These are phyloP conservation scores for Chytridiales sp. DNA, from an alignment of 371 early-diverging fungal species.

Conservation along the genomic window DNA sequence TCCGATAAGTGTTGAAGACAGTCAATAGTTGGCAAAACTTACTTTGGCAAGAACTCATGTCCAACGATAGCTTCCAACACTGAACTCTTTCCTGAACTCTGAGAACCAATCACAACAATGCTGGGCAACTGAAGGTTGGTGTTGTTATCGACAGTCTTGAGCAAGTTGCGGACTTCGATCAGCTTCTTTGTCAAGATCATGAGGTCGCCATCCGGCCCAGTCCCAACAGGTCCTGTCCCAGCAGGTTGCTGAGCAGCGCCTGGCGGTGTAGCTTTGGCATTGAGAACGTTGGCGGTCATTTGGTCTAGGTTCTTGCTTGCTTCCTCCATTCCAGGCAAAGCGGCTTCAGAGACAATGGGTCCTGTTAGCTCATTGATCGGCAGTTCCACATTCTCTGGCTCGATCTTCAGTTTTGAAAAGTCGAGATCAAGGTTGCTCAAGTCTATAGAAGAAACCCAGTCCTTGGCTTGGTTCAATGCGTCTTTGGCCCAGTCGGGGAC, in stretches of 20 bases:
- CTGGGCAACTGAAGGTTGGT: conserved; percentile 79
- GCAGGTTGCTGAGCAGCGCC: not conserved
- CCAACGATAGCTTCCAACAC: conserved; percentile 99
- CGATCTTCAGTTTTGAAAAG: conserved; percentile 1
- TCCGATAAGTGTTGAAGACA: not conserved
- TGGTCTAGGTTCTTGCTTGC: conserved; percentile 22
- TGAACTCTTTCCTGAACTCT: conserved; percentile 98
- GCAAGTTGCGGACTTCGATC: conserved; percentile 89
- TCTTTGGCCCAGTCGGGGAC: conserved; percentile 44
- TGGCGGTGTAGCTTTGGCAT: not conserved
- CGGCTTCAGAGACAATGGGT: not conserved
- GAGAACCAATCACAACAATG: conserved; percentile 97
- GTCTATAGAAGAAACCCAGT: conserved; percentile 29
- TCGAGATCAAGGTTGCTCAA: conserved; percentile 24
- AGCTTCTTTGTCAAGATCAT: conserved; percentile 89
- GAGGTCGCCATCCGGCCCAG: conserved; percentile 53
- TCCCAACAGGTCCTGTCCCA: conserved; percentile 5
- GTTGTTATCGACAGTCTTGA: conserved; percentile 69
- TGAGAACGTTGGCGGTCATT: not conserved
- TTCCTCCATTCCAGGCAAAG: conserved; percentile 24
- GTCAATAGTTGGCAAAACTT: conserved; percentile 30
- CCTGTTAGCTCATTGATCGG: conserved; percentile 7
- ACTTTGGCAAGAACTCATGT: conserved; percentile 97
- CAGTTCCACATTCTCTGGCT: conserved; percentile 9
- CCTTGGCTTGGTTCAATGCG: conserved; percentile 25